Conservation (phyloP, 225 moss, liverwort and hornwort species). For the Sphagnum tenellum region DNA sequence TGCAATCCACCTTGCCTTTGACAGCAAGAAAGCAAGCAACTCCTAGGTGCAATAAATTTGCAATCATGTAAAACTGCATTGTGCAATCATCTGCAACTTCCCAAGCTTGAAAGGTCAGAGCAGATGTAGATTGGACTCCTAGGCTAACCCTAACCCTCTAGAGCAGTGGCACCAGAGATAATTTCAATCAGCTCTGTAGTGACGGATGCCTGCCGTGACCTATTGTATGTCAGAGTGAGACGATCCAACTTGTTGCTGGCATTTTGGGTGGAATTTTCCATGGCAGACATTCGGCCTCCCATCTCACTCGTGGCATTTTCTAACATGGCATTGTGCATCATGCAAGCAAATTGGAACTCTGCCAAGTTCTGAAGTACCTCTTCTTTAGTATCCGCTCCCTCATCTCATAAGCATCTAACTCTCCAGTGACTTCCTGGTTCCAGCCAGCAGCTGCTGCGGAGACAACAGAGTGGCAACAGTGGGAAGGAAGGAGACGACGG, state of each 20-base stretch:
- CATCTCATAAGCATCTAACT: constrained; percentile 62
- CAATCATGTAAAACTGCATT: no score
- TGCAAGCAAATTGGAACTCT: constrained; percentile 81
- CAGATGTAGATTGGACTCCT: no score
- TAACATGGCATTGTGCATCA: constrained; percentile 76
- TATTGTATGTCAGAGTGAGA: constrained; percentile 92
- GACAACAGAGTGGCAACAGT: constrained; percentile 83
- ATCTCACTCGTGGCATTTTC: constrained; percentile 80
- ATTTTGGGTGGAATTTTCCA: constrained; percentile 91
- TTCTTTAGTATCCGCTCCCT: constrained; percentile 57
- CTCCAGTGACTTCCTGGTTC: constrained; percentile 43
- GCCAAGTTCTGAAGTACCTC: constrained; percentile 83
- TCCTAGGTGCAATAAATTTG: no score
- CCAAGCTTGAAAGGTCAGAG: no score
- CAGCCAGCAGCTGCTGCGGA: constrained; percentile 46
- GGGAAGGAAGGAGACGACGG: constrained; percentile 72
- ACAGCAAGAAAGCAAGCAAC: no score
- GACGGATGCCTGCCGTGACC: constrained; percentile 83
- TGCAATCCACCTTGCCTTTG: no score
- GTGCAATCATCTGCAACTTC: no score
- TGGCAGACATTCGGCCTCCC: constrained; percentile 98
- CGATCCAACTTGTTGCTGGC: constrained; percentile 95
- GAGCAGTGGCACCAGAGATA: constrained; percentile 92
- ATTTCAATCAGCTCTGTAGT: constrained; percentile 98
- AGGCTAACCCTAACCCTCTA: constrained; percentile 45